Evolutionary conservation across 331 rosid genomes (phyloP), one percentile per base, ranked within the genome.

Genomic region (Rhamnella rubrinervis): DNA sequence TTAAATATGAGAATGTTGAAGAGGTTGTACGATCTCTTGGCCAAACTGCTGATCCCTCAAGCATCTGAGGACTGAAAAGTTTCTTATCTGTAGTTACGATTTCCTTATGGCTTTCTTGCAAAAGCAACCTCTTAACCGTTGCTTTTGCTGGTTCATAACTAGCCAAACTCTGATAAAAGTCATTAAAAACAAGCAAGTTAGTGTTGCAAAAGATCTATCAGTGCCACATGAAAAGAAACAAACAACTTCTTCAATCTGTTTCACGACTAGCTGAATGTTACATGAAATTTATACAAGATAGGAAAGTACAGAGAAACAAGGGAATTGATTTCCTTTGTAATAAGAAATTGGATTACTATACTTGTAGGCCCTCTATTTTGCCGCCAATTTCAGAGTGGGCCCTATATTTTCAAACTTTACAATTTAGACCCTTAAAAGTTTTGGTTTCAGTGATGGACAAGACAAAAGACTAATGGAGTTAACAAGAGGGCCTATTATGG

Each of bases 141-240:
- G 96, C 84, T 83, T 85, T 90, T 66, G 96, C 85, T 71, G 98
- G 97, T 63, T 90, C 89, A 71, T 83, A 84, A 67, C 75, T 76
- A 64, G 89, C 87, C 96, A 88, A 86, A 78, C 88, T 85, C 98
- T 86, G 84, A 80, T 56, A 71, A 21, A 64, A 74, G 64, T 59
- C 9, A 69, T 56, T n/a, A 57, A 68, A 52, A 59, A 65, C 17
- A 71, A 13, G 76, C 63, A 61, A 64, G 65, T 70, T 72, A 77
- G 63, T 44, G 20, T 53, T 55, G 62, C 75, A 63, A 74, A 19
- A 70, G 14, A 44, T 51, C 55, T 44, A 62, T 35, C 11, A 12
- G 55, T 12, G 3, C 53, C 11, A 37, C 46, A 61, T 17, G 38
- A 20, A 18, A 31, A 37, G 3, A 6, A 51, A 41, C 47, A 68